A percentile compares a stretch with the other conserved stretches of the same genome.
These are phyloP conservation scores for Aquanectria penicillioides DNA, from an alignment of 2,329 filamentous ascomycete genomes.

Conservation along the genomic window DNA sequence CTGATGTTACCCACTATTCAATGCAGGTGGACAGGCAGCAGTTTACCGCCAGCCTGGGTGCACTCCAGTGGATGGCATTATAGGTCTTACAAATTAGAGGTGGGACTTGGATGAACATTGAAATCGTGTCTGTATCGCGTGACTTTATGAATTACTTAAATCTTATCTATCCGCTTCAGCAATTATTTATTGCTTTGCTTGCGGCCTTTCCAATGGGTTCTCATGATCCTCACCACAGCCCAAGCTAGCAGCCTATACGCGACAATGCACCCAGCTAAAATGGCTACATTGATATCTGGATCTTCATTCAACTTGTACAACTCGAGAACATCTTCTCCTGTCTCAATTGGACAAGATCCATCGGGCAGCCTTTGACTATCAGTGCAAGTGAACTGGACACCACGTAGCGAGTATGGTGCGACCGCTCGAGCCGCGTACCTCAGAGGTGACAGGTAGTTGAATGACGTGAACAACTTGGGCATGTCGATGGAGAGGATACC, in stretches of 20 bases:
- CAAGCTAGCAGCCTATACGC: slow-evolving; percentile 74
- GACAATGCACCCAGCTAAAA: slow-evolving; percentile 70
- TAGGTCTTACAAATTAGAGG: no score
- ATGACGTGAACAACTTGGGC: slow-evolving; percentile 70
- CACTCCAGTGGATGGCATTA: no score
- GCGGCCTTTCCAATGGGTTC: slow-evolving; percentile 64
- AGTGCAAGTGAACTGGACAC: slow-evolving; percentile 71
- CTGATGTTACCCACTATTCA: no score
- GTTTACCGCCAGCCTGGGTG: no score
- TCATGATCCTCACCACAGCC: slow-evolving; percentile 62
- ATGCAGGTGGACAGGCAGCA: no score
- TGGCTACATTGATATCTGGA: slow-evolving; percentile 68
- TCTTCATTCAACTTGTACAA: slow-evolving; percentile 74
- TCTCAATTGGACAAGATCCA: slow-evolving; percentile 72
- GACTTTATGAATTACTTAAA: no score
- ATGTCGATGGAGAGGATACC: slow-evolving; percentile 78
- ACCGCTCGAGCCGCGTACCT: slow-evolving; percentile 76
- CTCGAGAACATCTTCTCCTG: slow-evolving; percentile 72
- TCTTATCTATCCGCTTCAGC: slow-evolving; percentile 9
- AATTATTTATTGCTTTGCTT: slow-evolving; percentile 35
- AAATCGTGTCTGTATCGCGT: no score
- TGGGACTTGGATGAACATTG: no score
- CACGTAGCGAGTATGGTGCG: slow-evolving; percentile 70
- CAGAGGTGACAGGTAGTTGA: slow-evolving; percentile 78
- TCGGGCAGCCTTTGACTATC: slow-evolving; percentile 66